Evolutionary conservation across 495 filamentous ascomycete genomes (phyloP), one percentile per base, ranked within the genome.

Genomic region (Aspergillus olivimuriae): DNA sequence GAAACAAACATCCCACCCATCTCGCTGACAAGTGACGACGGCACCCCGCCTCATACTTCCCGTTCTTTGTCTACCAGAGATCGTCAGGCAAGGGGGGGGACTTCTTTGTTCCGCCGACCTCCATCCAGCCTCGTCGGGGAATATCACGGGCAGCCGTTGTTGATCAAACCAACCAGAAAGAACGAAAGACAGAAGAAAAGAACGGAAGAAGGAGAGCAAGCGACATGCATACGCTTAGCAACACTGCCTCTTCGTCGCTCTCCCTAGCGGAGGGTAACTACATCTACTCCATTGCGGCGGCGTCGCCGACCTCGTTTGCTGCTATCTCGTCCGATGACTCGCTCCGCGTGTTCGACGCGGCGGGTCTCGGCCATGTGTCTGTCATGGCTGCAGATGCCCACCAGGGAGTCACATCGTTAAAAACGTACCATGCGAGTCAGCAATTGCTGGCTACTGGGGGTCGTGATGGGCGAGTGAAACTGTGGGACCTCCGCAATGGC

Each of bases 281-380:
- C 57, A 76, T 78, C 46, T 78, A 78, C 51, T 62, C 65, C 4
- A 61, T 77, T 37, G 52, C 66, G 4, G 38, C 64, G 0, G 59
- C 62, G 1, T 57, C 55, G 5, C 51, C 55, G 7, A 55, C 51
- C 5, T 45, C 49, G 4, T 65, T 78, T 39, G 75, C 73, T 3
- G 68, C 69, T 11, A 76, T 78, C 46, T 71, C 73, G 2, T 78
- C 75, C n/a, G 73, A 77, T 57, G 73, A 78, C 57, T 76, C 75
- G 9, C 54, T 78, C 34, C 70, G 73, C 18, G 41, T 75, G 1
- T 62, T 77, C 44, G 69, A 75, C 50, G 61, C 61, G 17, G 41
- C 62, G 15, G 51, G 56, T 36, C 60, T 77, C 26, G 45, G 60
- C 19, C 57, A 61, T 35, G 55, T 58, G 5, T 60, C 63, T 15